Base-by-base conservation (phyloP, 495 filamentous ascomycete species). In the Haplographium delicatum region DNA sequence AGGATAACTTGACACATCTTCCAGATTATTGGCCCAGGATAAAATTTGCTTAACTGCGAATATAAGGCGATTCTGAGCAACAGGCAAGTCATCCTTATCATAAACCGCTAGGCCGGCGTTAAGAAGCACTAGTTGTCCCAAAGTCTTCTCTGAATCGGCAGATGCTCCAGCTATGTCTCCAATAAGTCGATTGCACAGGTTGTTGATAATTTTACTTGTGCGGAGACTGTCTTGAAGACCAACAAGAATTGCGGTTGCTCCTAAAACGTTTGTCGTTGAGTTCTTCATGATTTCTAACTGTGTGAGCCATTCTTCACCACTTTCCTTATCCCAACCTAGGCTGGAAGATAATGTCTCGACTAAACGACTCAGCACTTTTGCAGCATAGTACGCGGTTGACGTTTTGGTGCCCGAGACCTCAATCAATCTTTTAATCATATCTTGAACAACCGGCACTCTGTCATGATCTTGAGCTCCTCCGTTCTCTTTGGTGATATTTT, bases 11-110 rank as follows among this genome's bases (percentile, higher is more conserved):
- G 75, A 53, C 22, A 65, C 62, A 13, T 65, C 52, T 16, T 67
- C 53, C 7, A 68, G 44, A 1, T 71, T 59, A n/a, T 74, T 71
- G 0, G 76, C 74, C 78, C 85, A 90, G 15, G 79, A 72, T 7
- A 84, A 72, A 5, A 96, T 66, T 55, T 91, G 81, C 63, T 89
- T 88, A 25, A 90, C 76, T 20, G 91, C 81, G 60, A 95, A 89
- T 2, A 96, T 81, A 27, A 89, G 58, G 27, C 91, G 77, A 59
- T 91, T 89, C 24, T 85, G 86, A 13, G 88, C 85, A 40, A 95
- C 73, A 16, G 15, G 16, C 9, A 62, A 65, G 0, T 52, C 40
- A 24, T 73, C 67, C 2, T 11, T 22, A 20, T 4, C 19, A 47
- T 73, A 80, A 35, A 76, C 62, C 18, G 57, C 58, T 41, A 70